phyloP scores from a whole-genome alignment of 2,329 filamentous ascomycete genomes.

The Penicillium sp. region DNA sequence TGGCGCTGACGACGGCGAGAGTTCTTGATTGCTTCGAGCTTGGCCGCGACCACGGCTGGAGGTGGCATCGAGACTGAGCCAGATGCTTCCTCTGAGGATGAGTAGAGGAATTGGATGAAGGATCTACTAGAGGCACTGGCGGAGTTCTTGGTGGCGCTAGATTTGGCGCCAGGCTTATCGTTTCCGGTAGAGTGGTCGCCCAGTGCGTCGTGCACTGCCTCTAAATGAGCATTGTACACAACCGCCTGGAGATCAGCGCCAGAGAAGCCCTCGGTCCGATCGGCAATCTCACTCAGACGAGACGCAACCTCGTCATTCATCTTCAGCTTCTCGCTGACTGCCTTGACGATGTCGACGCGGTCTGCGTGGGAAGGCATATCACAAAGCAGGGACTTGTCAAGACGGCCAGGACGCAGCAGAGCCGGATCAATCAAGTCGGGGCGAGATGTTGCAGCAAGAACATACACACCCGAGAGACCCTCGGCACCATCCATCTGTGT shows the following conservation, averaged over 20 bases:
- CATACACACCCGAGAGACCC: slow-evolving; percentile 90
- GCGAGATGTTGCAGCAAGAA: slow-evolving; percentile 87
- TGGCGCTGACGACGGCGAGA: slow-evolving; percentile 64
- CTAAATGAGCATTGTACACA: slow-evolving; percentile 92
- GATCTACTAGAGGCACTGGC: slow-evolving; percentile 37
- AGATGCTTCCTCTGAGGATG: slow-evolving; percentile 54
- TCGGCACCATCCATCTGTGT: slow-evolving; percentile 99
- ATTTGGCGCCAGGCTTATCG: slow-evolving; percentile 42
- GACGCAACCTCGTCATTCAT: slow-evolving; percentile 65
- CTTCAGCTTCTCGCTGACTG: slow-evolving; percentile 77
- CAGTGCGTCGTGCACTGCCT: slow-evolving; percentile 92
- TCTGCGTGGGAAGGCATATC: slow-evolving; percentile 80
- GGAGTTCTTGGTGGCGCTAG: slow-evolving; percentile 31
- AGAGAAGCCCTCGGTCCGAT: slow-evolving; percentile 81
- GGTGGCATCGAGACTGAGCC: slow-evolving; percentile 65
- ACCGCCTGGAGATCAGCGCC: slow-evolving; percentile 93
- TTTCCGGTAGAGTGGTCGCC: slow-evolving; percentile 49
- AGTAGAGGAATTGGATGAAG: slow-evolving; percentile 84
- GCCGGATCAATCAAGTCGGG: slow-evolving; percentile 96
- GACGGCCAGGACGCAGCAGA: slow-evolving; percentile 80
- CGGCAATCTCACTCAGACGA: slow-evolving; percentile 70
- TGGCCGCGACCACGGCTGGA: slow-evolving; percentile 74
- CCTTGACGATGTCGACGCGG: slow-evolving; percentile 80
- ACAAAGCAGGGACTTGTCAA: slow-evolving; percentile 91
- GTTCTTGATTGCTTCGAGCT: slow-evolving; percentile 74